Base-by-base conservation (phyloP, 257 asterid species). In the Nyctanthes arbortristis region DNA sequence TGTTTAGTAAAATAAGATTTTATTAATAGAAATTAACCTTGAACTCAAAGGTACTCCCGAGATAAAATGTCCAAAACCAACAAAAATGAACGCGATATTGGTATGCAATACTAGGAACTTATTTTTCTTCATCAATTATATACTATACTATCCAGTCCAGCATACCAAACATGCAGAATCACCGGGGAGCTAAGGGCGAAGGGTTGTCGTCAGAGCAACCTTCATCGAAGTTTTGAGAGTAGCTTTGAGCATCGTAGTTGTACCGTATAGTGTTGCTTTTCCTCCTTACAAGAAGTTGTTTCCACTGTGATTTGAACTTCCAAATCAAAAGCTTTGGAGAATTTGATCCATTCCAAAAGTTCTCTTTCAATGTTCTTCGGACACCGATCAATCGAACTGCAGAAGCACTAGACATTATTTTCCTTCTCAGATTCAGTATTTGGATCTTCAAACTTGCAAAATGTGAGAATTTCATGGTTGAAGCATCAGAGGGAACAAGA, bases 141-240 rank as follows among this genome's bases (percentile, higher is more conserved):
- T 52, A 12, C 31, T 6, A 52, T 24, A 22, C 0, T 49, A 4
- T 20, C 57, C 4, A 49, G 27, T 20, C 13, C 27, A 49, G 12
- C 57, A 20, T 0, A 20, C 57, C 12, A 49, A 31, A 58, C 9
- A 4, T 14, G 18, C 31, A 29, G 39, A 14, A 32, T 64, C 34
- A 63, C 25, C 70, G 61, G 28, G 87, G 92, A 76, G 77, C 86
- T 55, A 79, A 75, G 57, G 88, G 89, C 14, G 85, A 80, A 18
- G 67, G 73, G 56, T 65, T 78, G 25, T 80, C 85, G 43, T 71
- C 65, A 13, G 63, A 74, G 27, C 75, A 63, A 32, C 88, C 92
- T 34, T 82, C 82, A 56, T 87, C 92, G 45, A 84, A 87, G 80
- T 84, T 87, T 66, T 74, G 81, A 57, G 76, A 78, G 73, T 87